phyloP scores from a whole-genome alignment of 208 protist species.

The Trypanosoma theileri region DNA sequence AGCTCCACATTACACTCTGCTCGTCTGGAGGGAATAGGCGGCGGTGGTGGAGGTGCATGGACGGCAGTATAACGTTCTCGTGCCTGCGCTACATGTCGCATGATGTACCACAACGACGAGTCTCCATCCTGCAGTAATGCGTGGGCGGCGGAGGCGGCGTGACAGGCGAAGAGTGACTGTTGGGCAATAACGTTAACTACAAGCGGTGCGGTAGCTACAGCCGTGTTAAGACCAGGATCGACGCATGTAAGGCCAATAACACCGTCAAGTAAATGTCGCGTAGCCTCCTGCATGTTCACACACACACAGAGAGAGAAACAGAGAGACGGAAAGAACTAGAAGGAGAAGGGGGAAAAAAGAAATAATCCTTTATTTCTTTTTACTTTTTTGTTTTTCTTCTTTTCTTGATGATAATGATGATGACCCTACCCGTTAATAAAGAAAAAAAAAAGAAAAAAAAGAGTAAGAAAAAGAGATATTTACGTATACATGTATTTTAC shows the following conservation, averaged over 20 bases:
- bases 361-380: constrained; percentile 9
- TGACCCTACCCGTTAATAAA: not conserved
- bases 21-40: constrained; percentile 3
- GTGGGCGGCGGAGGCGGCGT: constrained; percentile 43
- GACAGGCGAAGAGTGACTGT: constrained; percentile 61
- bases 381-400: not conserved
- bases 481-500: too few species aligned
- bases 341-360: constrained; percentile 1
- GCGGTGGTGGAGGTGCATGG: constrained; percentile 6
- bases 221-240: constrained; percentile 43
- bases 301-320: constrained; percentile 10
- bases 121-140: constrained; percentile 55
- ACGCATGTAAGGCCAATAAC: constrained; percentile 51
- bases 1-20: not conserved
- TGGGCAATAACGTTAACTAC: constrained; percentile 54
- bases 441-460: constrained; percentile 20
- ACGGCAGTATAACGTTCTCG: constrained; percentile 27
- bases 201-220: constrained; percentile 51
- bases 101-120: constrained; percentile 49
- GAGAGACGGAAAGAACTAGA: constrained; percentile 15
- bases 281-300: constrained; percentile 33
- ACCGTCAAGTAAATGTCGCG: constrained; percentile 49
- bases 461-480: not conserved
- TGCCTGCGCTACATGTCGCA: constrained; percentile 36
- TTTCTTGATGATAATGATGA: not conserved